These are phyloP conservation scores for Leccinum aurantiacum DNA, from an alignment of 768 basidiomycete species.

Conservation along the genomic window DNA sequence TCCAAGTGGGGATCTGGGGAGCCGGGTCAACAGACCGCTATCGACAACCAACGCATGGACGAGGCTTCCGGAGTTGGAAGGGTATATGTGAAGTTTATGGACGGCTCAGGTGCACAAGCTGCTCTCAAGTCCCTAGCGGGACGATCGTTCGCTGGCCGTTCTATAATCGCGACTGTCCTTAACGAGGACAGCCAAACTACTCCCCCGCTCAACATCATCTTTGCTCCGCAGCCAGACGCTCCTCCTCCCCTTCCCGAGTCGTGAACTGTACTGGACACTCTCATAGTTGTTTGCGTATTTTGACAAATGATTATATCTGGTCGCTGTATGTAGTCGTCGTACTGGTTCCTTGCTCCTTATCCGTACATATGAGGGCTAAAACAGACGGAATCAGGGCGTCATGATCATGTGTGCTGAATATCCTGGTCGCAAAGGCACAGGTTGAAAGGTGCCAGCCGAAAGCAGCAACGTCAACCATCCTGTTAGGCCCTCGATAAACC, in stretches of 20 bases:
- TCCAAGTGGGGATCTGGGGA: slow-evolving; percentile 72
- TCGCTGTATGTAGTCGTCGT: slow-evolving; percentile 23
- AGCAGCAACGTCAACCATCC: neutral
- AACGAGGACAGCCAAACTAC: slow-evolving; percentile 84
- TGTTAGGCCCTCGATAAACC: neutral
- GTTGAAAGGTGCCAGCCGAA: neutral
- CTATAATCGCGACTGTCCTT: slow-evolving; percentile 82
- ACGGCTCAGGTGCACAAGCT: slow-evolving; percentile 57
- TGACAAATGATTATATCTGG: slow-evolving; percentile 17
- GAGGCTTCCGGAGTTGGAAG: slow-evolving; percentile 93
- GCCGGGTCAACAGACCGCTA: slow-evolving; percentile 53
- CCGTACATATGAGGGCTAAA: neutral
- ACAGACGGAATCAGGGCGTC: neutral
- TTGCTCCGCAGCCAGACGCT: slow-evolving; percentile 80
- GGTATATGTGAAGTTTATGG: slow-evolving; percentile 88
- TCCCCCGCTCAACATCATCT: slow-evolving; percentile 78
- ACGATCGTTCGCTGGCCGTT: slow-evolving; percentile 80
- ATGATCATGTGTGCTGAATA: neutral
- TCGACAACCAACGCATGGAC: slow-evolving; percentile 71
- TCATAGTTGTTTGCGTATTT: slow-evolving; percentile 11
- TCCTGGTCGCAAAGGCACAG: neutral
- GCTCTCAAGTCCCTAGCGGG: slow-evolving; percentile 91
- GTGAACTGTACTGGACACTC: slow-evolving; percentile 10
- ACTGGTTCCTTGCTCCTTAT: slow-evolving; percentile 7
- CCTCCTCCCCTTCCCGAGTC: slow-evolving; percentile 69